Base-by-base conservation (phyloP, 441 rosid genomes). In the Pelargonium citronellum region DNA sequence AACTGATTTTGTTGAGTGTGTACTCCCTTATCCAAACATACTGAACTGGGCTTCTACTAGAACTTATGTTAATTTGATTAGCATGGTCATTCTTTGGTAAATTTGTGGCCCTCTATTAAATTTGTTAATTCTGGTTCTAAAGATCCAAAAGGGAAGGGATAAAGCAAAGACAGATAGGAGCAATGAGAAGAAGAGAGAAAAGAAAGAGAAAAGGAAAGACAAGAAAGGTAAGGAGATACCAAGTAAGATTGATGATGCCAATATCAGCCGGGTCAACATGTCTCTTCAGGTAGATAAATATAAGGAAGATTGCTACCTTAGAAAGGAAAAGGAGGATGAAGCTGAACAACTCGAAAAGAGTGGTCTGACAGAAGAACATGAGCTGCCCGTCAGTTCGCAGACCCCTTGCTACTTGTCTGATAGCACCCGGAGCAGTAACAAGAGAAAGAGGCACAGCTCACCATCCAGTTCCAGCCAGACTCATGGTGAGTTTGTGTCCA, bases 281-380 rank as follows among this genome's bases (percentile, higher is more conserved):
- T 51, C 5, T 10, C 65, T 9, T 30, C 46, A 2, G 20, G 69
- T 51, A 2, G 17, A 72, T 57, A 75, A 66, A 17, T 11, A 22
- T 49, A 60, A 46, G 10, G 47, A 3, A 37, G 49, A 46, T 47
- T 63, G 16, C 1, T 60, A 1, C 15, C 44, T 49, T 12, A 41
- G 72, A 7, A 69, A 71, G 63, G 64, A 61, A 16, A 41, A 66
- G 12, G 82, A 79, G 0, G 79, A 66, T 46, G 90, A 81, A 63
- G 74, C 78, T 0, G 93, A 83, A 39, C 79, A 74, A 4, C 70
- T 73, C 73, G 87, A 83, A 74, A 83, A 74, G 74, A 86, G 91
- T 82, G 86, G 70, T 61, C 63, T 94, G 34, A 86, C 94, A 0
- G 96, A 86, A 67, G 99, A 94, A 73, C 93, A 84, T 41, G 87